Percentiles rank a stretch among this genome's conserved stretches.
Evolutionary conservation across 257 asterid species (phyloP).

Genomic region (Nicotiana tabacum): DNA sequence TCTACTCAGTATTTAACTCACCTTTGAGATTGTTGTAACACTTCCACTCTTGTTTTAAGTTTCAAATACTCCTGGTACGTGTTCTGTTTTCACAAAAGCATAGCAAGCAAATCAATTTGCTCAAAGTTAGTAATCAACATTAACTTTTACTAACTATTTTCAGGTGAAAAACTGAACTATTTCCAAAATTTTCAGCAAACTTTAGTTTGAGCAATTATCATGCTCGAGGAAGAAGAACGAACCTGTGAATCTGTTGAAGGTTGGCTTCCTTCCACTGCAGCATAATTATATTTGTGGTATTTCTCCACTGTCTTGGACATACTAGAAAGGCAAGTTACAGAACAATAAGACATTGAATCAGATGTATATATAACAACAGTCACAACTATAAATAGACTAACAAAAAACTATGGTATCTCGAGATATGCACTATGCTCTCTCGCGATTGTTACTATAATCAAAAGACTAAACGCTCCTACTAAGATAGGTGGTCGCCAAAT

Average conservation of each 20-base stretch:
- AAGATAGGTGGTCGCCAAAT: no score
- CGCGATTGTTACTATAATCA: no score
- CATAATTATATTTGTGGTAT: slow-evolving; percentile 49
- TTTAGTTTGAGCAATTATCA: not conserved
- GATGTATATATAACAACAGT: no score
- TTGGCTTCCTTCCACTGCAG: slow-evolving; percentile 33
- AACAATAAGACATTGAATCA: no score
- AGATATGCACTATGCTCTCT: no score
- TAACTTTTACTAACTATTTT: not conserved
- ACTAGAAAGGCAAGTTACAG: slow-evolving; percentile 17
- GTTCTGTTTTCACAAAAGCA: slow-evolving; percentile 23
- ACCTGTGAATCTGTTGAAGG: slow-evolving; percentile 43
- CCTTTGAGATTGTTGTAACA: slow-evolving; percentile 65
- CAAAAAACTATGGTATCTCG: no score
- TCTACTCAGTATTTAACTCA: slow-evolving; percentile 10
- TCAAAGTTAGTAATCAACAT: not conserved
- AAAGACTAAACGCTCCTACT: no score
- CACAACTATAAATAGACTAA: no score
- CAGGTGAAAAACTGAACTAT: not conserved
- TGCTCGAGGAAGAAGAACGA: not conserved
- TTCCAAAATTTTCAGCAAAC: not conserved
- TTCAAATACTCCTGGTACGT: slow-evolving; percentile 51
- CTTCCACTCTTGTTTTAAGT: slow-evolving; percentile 59
- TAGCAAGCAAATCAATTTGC: not conserved
- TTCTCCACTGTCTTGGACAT: slow-evolving; percentile 46